Base-by-base conservation (phyloP, 106 monocot genomes). In the Ottelia alismoides region DNA sequence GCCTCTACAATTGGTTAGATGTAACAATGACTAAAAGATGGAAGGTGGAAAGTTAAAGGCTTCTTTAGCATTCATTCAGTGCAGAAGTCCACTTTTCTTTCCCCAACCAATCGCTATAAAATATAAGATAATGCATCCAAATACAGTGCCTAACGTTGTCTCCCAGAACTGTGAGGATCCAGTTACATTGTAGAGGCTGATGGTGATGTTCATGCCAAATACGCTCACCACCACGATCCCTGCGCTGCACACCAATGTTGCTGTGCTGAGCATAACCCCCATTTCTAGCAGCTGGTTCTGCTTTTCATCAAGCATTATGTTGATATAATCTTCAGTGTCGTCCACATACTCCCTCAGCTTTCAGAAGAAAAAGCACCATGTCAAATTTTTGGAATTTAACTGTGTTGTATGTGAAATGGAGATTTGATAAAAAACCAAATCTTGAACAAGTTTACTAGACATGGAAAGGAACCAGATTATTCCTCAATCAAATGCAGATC, bases 61-160 rank as follows among this genome's bases (percentile, higher is more conserved):
- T n/a, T n/a, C n/a, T n/a, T n/a, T n/a, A n/a, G n/a, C n/a, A 30
- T 58, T 17, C 21, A 28, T 24, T 81, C 51, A 88, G 46, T 83
- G 82, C 49, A 83, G 76, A 11, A 83, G 27, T 23, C 88, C 88
- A 40, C 83, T 79, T 51, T 57, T 83, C 74, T 79, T 88, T 12
- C 79, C 88, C 79, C 76, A 88, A 1, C 73, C 70, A 56, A 88
- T 79, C 43, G 88, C 88, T 18, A 83, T 11, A 18, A 76, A 20
- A 49, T 88, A 88, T 2, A 88, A 22, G 25, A 67, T 40, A 21
- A 65, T 50, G 44, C 75, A 74, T 55, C 79, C 79, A 19, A 47
- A 76, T 10, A 79, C 22, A n/a, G 79, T 88, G 1, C 88, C 79
- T 6, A 76, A 51, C 9, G 66, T 57, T 17, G 57, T 57, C 49